Evolutionary conservation across 495 filamentous ascomycete genomes (phyloP).

Genomic region (Xylaria telfairii): DNA sequence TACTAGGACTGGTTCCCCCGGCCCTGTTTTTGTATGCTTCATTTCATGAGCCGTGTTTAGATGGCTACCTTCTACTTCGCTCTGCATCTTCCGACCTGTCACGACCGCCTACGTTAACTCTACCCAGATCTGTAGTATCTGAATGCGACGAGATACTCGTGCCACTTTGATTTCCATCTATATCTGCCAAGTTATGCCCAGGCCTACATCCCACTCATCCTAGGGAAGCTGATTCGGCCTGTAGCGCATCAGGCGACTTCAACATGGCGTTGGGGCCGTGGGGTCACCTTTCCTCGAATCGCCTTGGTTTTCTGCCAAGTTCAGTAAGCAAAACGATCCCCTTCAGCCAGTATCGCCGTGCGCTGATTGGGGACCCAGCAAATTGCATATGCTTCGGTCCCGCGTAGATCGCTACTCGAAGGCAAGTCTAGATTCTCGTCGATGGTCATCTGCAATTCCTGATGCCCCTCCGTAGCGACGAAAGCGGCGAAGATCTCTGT

Average conservation of each 20-base stretch:
- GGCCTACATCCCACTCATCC: background rate
- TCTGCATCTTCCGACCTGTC: background rate
- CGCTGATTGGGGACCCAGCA: background rate
- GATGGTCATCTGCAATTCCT: conserved; percentile 14
- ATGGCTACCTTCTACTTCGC: background rate
- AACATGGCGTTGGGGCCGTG: background rate
- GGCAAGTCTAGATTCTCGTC: background rate
- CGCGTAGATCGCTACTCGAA: conserved; percentile 2
- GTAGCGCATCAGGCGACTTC: background rate
- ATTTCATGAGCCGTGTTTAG: background rate
- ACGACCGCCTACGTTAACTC: background rate
- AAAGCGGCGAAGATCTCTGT: conserved; percentile 27
- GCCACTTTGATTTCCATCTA: background rate
- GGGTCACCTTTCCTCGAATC: background rate
- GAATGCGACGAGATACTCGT: background rate
- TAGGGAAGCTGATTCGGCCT: conserved; percentile 1
- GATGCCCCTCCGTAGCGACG: conserved; percentile 11
- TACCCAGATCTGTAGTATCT: background rate
- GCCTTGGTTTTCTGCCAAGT: background rate
- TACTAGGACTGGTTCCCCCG: background rate
- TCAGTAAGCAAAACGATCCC: conserved; percentile 4
- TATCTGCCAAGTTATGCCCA: background rate
- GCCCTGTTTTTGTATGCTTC: background rate
- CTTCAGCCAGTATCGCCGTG: background rate
- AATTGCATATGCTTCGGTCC: background rate